Evolutionary conservation across 805 yeast genomes (phyloP).

Genomic region (Saccharomycopsis schoenii): DNA sequence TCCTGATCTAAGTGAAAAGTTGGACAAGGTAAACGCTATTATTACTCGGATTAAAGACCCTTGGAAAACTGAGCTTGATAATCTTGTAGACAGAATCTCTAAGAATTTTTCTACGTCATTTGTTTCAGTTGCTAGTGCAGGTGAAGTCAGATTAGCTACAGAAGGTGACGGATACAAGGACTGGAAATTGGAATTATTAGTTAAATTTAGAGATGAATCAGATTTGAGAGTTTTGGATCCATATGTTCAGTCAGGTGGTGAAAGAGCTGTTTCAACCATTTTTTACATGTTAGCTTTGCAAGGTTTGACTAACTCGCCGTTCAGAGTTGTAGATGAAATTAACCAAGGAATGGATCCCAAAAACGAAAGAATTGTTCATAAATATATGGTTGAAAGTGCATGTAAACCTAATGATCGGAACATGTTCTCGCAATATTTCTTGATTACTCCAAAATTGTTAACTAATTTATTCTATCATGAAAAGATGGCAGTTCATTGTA

Average conservation of each 20-base stretch:
- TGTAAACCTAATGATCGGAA: constrained; percentile 32
- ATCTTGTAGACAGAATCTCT: constrained; percentile 47
- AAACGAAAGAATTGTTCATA: constrained; percentile 81
- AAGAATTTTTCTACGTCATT: constrained; percentile 57
- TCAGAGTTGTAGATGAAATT: constrained; percentile 93
- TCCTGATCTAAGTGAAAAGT: constrained; percentile 20
- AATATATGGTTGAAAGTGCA: constrained; percentile 75
- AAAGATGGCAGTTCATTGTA: constrained; percentile 79
- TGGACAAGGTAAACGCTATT: constrained; percentile 24
- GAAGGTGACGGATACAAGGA: constrained; percentile 34
- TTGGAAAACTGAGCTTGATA: constrained; percentile 58
- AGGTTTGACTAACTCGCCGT: constrained; percentile 79
- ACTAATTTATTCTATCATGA: constrained; percentile 69
- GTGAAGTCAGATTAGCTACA: constrained; percentile 56
- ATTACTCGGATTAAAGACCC: constrained; percentile 30
- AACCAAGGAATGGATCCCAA: constrained; percentile 98
- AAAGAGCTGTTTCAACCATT: constrained; percentile 90
- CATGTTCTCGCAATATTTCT: constrained; percentile 67
- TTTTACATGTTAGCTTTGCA: constrained; percentile 85
- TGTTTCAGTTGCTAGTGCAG: constrained; percentile 72
- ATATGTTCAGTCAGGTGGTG: constrained; percentile 97
- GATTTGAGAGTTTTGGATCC: constrained; percentile 64
- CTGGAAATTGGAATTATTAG: constrained; percentile 80
- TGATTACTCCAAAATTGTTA: constrained; percentile 86
- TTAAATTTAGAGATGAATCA: constrained; percentile 73